phyloP scores from a whole-genome alignment of 805 yeast genomes.

The Metschnikowia orientalis region DNA sequence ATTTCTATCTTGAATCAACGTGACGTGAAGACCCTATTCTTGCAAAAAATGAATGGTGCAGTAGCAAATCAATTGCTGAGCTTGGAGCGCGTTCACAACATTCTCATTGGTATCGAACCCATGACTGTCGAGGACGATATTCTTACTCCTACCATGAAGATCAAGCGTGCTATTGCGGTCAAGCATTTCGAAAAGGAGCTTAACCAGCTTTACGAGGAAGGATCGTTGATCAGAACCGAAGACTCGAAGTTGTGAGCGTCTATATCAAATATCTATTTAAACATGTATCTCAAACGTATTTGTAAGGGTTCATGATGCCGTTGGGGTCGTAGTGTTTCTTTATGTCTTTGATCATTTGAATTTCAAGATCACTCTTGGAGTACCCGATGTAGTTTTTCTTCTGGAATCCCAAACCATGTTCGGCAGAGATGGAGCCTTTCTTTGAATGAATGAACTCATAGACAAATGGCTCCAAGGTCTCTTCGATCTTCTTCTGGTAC shows the following conservation, averaged over 20 bases:
- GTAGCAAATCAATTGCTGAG: slow-evolving; percentile 45
- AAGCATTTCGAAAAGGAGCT: slow-evolving; percentile 19
- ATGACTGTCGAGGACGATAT: slow-evolving; percentile 56
- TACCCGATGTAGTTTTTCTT: slow-evolving; percentile 87
- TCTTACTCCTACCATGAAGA: slow-evolving; percentile 61
- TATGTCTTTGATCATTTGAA: slow-evolving; percentile 69
- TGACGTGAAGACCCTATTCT: slow-evolving; percentile 28
- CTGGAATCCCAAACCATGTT: slow-evolving; percentile 96
- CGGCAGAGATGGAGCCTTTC: slow-evolving; percentile 91
- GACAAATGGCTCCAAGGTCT: slow-evolving; percentile 85
- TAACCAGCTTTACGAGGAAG: slow-evolving; percentile 20
- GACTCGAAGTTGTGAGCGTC: slow-evolving; percentile 20
- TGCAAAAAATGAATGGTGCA: slow-evolving; percentile 35
- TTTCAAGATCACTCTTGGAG: slow-evolving; percentile 69
- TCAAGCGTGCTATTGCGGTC: slow-evolving; percentile 38
- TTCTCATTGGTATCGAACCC: slow-evolving; percentile 53
- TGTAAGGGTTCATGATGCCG: slow-evolving; percentile 90
- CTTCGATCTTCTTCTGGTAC: slow-evolving; percentile 75
- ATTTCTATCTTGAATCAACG: slow-evolving; percentile 24
- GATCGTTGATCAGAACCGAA: slow-evolving; percentile 26
- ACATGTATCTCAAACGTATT: slow-evolving; percentile 52
- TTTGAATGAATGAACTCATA: slow-evolving; percentile 78
- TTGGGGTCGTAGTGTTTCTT: slow-evolving; percentile 87
- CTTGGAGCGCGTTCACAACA: slow-evolving; percentile 59
- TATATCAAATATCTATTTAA: neutral